Base-by-base conservation (phyloP, 768 basidiomycete species). In the Boletellus ananiceps region DNA sequence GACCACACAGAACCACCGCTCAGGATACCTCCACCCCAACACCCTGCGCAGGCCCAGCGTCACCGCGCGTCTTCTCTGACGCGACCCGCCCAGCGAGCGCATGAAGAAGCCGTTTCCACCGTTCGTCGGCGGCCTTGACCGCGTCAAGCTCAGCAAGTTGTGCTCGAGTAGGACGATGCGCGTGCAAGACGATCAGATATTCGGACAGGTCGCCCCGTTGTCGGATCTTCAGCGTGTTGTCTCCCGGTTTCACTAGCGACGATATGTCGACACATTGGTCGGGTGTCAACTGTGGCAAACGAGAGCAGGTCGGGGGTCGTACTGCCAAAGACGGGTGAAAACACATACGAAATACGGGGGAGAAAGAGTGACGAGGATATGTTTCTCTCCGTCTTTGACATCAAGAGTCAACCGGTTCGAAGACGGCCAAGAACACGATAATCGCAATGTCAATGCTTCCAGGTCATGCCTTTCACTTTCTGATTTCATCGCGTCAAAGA, bases 191-290 rank as follows among this genome's bases (percentile, higher is more conserved):
- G 42, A 81, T 68, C 21, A 71, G 62, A 49, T 77, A 74, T 29
- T 68, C 62, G 7, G 74, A 73, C 63, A 79, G 61, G 55, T 77
- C 75, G 16, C 60, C 62, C 27, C 56, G 60, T 45, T 80, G 80
- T 29, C 51, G 57, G 29, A 83, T 66, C 48, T 71, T 64, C 8
- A 82, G 57, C 1, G 46, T 63, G 53, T 82, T 82, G 8, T 58
- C 37, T 16, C 79, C 81, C 0, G 44, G 34, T 15, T 50, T 57
- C 19, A 79, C 51, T 46, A 77, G 73, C 15, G 69, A 67, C 2
- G 79, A 79, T 11, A 84, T 40, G 52, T 84, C 82, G 18, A 83
- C 71, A 15, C 76, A 64, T 50, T 69, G 71, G 39, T 82, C 72
- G 1, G 74, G 67, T 7, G 73, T 76, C 21, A 74, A 51, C 80